phyloP scores from a whole-genome alignment of 2,329 filamentous ascomycete genomes.

The Aspergillus pseudoviridinutans region DNA sequence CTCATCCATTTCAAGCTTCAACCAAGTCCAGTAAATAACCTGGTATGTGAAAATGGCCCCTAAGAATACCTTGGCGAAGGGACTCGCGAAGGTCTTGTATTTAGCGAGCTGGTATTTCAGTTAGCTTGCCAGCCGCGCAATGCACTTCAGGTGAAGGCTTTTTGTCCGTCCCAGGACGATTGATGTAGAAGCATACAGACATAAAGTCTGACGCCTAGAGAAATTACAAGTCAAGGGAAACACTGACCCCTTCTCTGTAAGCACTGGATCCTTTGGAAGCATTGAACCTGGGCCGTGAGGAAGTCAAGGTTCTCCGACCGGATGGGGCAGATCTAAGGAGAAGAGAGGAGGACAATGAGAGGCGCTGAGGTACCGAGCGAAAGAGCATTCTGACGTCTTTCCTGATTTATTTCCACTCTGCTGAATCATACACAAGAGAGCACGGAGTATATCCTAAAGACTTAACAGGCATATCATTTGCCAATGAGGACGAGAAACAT shows the following conservation, averaged over 20 bases:
- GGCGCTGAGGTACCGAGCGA: not conserved
- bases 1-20: slow-evolving; percentile 46
- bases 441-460: not conserved
- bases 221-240: not conserved
- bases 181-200: not conserved
- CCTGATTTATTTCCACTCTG: not conserved
- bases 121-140: not conserved
- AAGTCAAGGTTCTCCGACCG: slow-evolving; percentile 11
- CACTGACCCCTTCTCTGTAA: slow-evolving; percentile 30
- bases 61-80: slow-evolving; percentile 47
- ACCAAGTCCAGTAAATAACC: slow-evolving; percentile 46
- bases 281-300: slow-evolving; percentile 6
- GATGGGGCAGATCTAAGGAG: not conserved
- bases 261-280: slow-evolving; percentile 5
- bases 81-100: slow-evolving; percentile 39
- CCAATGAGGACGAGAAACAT: not conserved
- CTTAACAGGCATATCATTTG: not conserved
- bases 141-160: not conserved
- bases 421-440: not conserved
- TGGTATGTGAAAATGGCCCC: slow-evolving; percentile 48
- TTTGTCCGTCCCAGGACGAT: not conserved
- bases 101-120: slow-evolving; percentile 30
- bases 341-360: not conserved
- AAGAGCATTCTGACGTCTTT: slow-evolving; percentile 4
- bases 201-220: not conserved